A percentile compares a stretch with the other conserved stretches of the same genome.
Conservation (phyloP, 2,329 filamentous ascomycete genomes). For the Hypomyces rosellus region DNA sequence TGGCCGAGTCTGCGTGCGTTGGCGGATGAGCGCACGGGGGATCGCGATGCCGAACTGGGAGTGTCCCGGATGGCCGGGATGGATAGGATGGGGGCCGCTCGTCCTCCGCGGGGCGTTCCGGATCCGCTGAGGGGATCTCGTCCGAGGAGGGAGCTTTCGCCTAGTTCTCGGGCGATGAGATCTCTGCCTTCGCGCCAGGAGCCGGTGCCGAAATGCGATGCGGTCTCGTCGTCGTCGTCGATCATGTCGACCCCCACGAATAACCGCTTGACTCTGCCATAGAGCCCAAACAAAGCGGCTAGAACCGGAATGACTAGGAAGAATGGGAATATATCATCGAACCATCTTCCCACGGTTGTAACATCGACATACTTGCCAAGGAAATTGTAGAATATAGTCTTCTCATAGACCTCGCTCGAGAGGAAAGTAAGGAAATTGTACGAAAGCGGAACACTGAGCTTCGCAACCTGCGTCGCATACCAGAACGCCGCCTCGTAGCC, state of each 20-base stretch:
- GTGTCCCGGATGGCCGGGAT: constrained; percentile 36
- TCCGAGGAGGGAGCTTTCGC: constrained; percentile 52
- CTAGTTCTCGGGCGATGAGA: constrained; percentile 80
- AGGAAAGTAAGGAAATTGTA: constrained; percentile 97
- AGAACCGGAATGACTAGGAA: constrained; percentile 80
- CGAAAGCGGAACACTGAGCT: constrained; percentile 82
- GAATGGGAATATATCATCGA: constrained; percentile 82
- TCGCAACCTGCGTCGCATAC: constrained; percentile 90
- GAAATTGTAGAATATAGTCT: constrained; percentile 82
- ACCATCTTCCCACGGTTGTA: constrained; percentile 74
- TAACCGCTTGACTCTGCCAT: constrained; percentile 71
- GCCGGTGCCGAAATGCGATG: constrained; percentile 64
- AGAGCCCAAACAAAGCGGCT: constrained; percentile 83
- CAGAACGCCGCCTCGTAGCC: constrained; percentile 91
- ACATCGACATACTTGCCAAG: constrained; percentile 78
- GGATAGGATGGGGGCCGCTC: constrained; percentile 36
- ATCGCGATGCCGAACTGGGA: constrained; percentile 31
- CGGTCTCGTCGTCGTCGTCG: constrained; percentile 63
- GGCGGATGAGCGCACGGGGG: constrained; percentile 32
- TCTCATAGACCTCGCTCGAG: constrained; percentile 61
- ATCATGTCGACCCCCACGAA: constrained; percentile 72
- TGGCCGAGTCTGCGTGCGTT: constrained; percentile 24
- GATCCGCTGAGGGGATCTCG: constrained; percentile 35
- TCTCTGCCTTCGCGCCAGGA: constrained; percentile 89
- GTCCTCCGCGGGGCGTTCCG: background rate